phyloP scores from a whole-genome alignment of 257 asterid genomes.

The Apocynum venetum region DNA sequence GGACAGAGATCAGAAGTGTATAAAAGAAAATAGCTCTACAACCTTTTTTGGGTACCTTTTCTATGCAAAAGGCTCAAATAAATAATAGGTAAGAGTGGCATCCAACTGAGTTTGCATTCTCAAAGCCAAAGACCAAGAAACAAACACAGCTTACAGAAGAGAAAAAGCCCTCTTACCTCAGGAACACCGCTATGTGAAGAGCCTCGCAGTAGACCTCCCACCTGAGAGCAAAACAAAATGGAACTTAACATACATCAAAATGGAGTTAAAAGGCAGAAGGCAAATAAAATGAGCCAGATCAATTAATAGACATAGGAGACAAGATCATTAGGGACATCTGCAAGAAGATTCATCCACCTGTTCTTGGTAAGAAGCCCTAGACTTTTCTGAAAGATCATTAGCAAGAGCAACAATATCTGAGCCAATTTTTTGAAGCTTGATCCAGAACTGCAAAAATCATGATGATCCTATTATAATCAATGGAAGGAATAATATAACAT shows the following conservation, averaged over 20 bases:
- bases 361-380: conserved; percentile 45
- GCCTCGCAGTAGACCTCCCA: conserved; percentile 31
- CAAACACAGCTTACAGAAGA: neutral
- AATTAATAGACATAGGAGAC: neutral
- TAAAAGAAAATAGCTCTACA: neutral
- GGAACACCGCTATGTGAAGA: conserved; percentile 31
- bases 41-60: neutral
- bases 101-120: neutral
- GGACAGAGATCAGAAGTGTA: neutral
- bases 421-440: conserved; percentile 60
- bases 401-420: conserved; percentile 54
- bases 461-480: neutral
- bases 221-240: conserved; percentile 23
- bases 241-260: neutral
- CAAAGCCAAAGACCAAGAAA: neutral
- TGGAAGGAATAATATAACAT: neutral
- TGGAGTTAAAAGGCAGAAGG: neutral
- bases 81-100: neutral
- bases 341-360: conserved; percentile 48
- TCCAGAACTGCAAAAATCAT: conserved; percentile 52
- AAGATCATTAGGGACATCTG: conserved; percentile 16
- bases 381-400: conserved; percentile 56
- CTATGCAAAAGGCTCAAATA: neutral
- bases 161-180: conserved; percentile 32
- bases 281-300: neutral